These are phyloP conservation scores for Schwanniomyces etchellsii DNA, from an alignment of 1,139 yeast species.

Conservation along the genomic window DNA sequence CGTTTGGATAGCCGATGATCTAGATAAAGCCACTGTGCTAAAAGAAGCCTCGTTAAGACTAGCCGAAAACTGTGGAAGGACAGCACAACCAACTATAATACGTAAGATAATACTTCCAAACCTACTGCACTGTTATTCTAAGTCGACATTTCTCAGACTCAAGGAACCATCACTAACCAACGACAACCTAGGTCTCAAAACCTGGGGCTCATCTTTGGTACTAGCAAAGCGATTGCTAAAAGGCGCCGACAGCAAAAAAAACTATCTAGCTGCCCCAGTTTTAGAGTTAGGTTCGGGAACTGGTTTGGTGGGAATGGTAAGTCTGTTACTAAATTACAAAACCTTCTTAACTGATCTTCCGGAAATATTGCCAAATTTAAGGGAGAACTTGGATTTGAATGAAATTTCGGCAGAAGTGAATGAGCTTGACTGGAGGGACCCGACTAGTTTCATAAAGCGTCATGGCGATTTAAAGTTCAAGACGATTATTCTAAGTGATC, in stretches of 20 bases:
- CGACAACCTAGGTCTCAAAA: constrained; percentile 84
- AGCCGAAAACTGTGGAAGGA: constrained; percentile 80
- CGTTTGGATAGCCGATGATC: constrained; percentile 36
- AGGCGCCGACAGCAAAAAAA: constrained; percentile 2
- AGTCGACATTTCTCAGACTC: constrained; percentile 32
- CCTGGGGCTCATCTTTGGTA: constrained; percentile 91
- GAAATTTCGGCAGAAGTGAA: constrained; percentile 31
- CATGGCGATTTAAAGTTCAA: constrained; percentile 30
- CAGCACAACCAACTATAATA: constrained; percentile 71
- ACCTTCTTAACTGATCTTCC: constrained; percentile 72
- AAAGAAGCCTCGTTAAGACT: constrained; percentile 59
- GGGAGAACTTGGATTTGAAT: constrained; percentile 52
- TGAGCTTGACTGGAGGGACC: constrained; percentile 75
- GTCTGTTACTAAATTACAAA: constrained; percentile 44
- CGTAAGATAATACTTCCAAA: constrained; percentile 40
- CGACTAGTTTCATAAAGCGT: constrained; percentile 29
- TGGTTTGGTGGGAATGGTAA: constrained; percentile 77
- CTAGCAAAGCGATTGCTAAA: constrained; percentile 51
- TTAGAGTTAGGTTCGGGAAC: constrained; percentile 93
- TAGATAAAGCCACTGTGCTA: constrained; percentile 38
- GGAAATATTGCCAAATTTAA: constrained; percentile 67
- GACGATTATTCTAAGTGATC: constrained; percentile 75
- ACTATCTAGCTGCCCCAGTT: constrained; percentile 35
- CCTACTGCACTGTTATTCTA: constrained; percentile 13
- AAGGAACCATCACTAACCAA: constrained; percentile 82